These are phyloP conservation scores for Skeletonema costatum DNA, from an alignment of 108 stramenopile genomes.

Conservation along the genomic window DNA sequence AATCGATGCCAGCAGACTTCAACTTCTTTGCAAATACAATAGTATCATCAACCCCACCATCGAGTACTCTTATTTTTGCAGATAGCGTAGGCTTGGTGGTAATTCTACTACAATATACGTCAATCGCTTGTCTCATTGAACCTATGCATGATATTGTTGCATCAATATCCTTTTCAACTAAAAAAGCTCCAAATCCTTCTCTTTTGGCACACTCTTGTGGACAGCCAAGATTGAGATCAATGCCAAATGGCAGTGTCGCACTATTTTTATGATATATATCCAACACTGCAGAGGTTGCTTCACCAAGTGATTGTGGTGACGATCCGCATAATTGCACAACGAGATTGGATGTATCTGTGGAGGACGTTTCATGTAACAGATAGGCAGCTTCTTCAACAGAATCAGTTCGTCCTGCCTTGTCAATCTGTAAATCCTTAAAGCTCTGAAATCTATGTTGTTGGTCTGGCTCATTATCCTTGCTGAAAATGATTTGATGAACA, in stretches of 20 bases:
- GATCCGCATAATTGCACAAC: constrained; percentile 61
- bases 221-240: constrained; percentile 67
- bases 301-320: constrained; percentile 22
- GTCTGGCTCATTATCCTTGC: background rate
- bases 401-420: constrained; percentile 36
- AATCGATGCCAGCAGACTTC: constrained; percentile 49
- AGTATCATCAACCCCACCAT: constrained; percentile 36
- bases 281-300: constrained; percentile 47
- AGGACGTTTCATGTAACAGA: constrained; percentile 41
- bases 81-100: constrained; percentile 38
- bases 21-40: constrained; percentile 38
- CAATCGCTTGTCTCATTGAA: constrained; percentile 53
- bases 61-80: constrained; percentile 56
- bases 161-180: constrained; percentile 49
- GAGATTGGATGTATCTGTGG: constrained; percentile 27
- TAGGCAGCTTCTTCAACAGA: constrained; percentile 33
- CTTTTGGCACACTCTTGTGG: constrained; percentile 55
- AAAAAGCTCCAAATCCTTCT: constrained; percentile 58
- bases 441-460: background rate
- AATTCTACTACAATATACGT: constrained; percentile 2
- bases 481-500: constrained; percentile 9
- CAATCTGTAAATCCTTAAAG: constrained; percentile 33
- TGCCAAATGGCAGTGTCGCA: constrained; percentile 33
- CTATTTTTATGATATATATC: constrained; percentile 27
- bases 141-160: constrained; percentile 44